Conservation (phyloP, 306 rosid genomes). For the Casuarina glauca region DNA sequence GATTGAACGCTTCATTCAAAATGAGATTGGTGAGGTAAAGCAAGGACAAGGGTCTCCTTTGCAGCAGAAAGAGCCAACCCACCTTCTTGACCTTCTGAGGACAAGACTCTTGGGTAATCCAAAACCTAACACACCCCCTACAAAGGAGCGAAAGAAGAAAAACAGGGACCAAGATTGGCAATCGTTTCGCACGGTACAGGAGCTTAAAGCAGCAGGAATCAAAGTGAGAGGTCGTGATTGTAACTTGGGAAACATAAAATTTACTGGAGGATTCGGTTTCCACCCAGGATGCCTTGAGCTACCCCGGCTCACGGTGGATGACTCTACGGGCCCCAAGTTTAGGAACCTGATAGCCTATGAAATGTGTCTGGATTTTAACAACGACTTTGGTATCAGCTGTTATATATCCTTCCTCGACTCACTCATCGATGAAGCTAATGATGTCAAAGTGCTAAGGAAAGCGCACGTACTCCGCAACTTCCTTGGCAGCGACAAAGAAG, state of each 20-base stretch:
- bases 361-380: slow-evolving; percentile 38
- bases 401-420: slow-evolving; percentile 34
- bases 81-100: slow-evolving; percentile 25
- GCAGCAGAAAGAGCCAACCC: background rate
- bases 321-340: slow-evolving; percentile 5
- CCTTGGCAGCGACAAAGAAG: slow-evolving; percentile 44
- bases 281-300: background rate
- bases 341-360: slow-evolving; percentile 41
- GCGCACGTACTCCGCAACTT: slow-evolving; percentile 23
- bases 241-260: slow-evolving; percentile 7
- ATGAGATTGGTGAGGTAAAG: rapidly evolving
- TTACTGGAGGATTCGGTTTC: background rate
- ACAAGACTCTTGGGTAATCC: background rate
- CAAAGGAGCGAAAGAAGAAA: no score
- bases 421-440: slow-evolving; percentile 35
- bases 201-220: background rate
- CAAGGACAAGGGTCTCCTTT: background rate
- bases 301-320: background rate
- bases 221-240: background rate
- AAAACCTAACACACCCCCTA: no score
- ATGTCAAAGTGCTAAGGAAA: slow-evolving; percentile 26
- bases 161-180: background rate
- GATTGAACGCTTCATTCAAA: background rate
- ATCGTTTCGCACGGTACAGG: background rate
- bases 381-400: slow-evolving; percentile 31